Conservation (phyloP, 192 early-diverging fungal species). For the Piromyces finnis region DNA sequence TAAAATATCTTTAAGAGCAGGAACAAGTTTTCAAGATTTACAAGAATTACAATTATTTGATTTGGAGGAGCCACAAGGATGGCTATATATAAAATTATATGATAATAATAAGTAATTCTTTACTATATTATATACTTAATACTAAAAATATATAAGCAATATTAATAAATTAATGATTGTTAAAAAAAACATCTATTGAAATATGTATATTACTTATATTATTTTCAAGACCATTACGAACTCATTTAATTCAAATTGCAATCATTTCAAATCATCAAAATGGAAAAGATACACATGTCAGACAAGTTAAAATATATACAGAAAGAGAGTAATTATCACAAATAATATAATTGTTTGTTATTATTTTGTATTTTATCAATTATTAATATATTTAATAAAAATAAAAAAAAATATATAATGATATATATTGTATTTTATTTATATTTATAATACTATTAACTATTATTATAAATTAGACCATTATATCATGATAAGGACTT, state of each 20-base stretch:
- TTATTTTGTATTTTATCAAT: too few species aligned
- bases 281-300: constrained; percentile 69
- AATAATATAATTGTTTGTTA: too few species aligned
- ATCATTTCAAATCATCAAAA: constrained; percentile 56
- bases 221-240: constrained; percentile 31
- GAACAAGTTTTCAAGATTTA: constrained; percentile 45
- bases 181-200: too few species aligned
- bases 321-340: constrained; percentile 21
- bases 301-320: constrained; percentile 48
- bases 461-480: constrained; percentile 6
- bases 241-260: constrained; percentile 47
- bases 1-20: constrained; percentile 41
- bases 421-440: background rate
- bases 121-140: too few species aligned
- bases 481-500: constrained; percentile 12
- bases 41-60: constrained; percentile 32
- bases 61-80: constrained; percentile 38
- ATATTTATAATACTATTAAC: background rate
- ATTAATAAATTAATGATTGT: too few species aligned
- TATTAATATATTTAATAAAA: too few species aligned
- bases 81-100: constrained; percentile 42
- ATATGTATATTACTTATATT: too few species aligned
- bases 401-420: background rate
- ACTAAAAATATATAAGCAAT: too few species aligned
- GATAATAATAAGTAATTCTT: constrained; percentile 9